Base-by-base conservation (phyloP, 306 rosid genomes). In the Cucurbita ficifolia region DNA sequence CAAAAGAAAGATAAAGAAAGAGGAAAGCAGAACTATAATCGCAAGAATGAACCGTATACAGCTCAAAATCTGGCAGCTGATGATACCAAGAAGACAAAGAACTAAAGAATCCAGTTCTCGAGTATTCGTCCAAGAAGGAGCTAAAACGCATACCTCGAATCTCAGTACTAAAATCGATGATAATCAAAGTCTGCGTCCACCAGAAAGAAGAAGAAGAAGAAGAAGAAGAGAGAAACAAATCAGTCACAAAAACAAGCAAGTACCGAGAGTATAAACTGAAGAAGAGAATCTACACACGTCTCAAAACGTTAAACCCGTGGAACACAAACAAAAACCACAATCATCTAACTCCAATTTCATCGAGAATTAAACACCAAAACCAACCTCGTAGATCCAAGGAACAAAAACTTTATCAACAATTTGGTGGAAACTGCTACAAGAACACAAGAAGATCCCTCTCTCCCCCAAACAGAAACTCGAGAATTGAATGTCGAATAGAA, bases 371-470 rank as follows among this genome's bases (percentile, higher is more conserved):
- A 78, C 79, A 73, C 70, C 56, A n/a, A 77, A 73, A 78, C 39
- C 52, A 65, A 75, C 51, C 83, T 73, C 80, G 51, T 55, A 79
- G 83, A 89, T 89, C 71, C 88, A 80, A 77, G 49, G 75, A 80
- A 82, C 50, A 68, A 72, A 58, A 55, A 58, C 42, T 75, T 80
- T 73, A 38, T 75, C 48, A 57, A 70, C 60, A 78, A 74, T 14
- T 55, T 24, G 17, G 12, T 3, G 16, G 52, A 48, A 10, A 79
- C 16, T 77, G 72, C 17, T 49, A 46, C 58, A 49, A 45, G 62
- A 43, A 22, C 48, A 73, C 60, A 87, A 87, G 87, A 60, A 60
- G 67, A 60, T 88, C 84, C 81, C 75, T 72, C 75, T 72, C 9
- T 35, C 46, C 49, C 1, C 29, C 67, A 8, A 76, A 85, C 29